Base-by-base conservation (phyloP, 306 rosid species). In the Cicer pinnatifidum region DNA sequence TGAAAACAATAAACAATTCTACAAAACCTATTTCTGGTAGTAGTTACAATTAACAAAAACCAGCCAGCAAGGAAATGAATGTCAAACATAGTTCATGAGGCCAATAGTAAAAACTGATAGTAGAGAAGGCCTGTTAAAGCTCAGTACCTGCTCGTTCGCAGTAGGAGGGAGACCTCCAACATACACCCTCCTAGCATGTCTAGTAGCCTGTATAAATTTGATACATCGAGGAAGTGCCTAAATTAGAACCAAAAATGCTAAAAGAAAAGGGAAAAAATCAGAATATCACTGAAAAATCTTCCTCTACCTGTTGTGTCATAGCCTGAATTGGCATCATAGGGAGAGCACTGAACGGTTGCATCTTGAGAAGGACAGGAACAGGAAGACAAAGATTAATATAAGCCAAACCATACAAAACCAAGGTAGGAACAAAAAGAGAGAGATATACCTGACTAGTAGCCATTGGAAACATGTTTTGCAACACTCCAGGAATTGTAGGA, bases 301-400 rank as follows among this genome's bases (percentile, higher is more conserved):
- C 40, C 61, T 46, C 70, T 75, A 91, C 99, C 99, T 94, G 99
- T 64, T 94, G 99, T 58, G 99, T 94, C 99, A 94, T 94, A 71
- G 99, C 99, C 83, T 94, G 99, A 67, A 94, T 92, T 35, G 99
- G 99, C 99, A 94, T 94, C 72, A 94, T 91, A 40, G 99, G 96
- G 69, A 94, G 90, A 10, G 95, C 88, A 60, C 86, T 88, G 78
- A 94, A 94, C 76, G 75, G 91, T 91, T 87, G 89, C 77, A 75
- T 9, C 89, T 84, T 65, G 46, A 76, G 53, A 66, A 59, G 58
- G 48, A 56, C 38, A 69, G 62, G 50, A 44, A 69, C 67, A 12
- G 56, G 43, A 74, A 63, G 2, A 57, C 3, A 50, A 23, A 65
- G 65, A 86, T 69, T 77, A 64, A 15, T 54, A 47, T 46, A 38